Evolutionary conservation across 345 rosid species (phyloP), one percentile per base, ranked within the genome.

Genomic region (Kandelia obovata): DNA sequence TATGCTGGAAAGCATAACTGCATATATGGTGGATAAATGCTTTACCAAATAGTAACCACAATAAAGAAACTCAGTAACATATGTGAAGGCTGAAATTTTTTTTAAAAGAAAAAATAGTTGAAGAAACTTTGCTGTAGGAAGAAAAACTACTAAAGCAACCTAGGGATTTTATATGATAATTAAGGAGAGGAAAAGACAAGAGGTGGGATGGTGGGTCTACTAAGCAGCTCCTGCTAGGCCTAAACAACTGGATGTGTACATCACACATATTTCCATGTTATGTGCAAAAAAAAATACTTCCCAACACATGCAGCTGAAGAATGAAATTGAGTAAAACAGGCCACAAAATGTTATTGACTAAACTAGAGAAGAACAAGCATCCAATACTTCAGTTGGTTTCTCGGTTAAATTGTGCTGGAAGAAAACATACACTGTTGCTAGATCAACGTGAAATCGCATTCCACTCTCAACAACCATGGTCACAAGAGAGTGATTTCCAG

Each of bases 401-500:
- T 34, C 16, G 43, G 27, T 30, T 28, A 58, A 62, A 43, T 55
- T 57, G 58, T 35, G 69, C 47, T 72, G 66, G 61, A 63, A 68
- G 67, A 46, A 28, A 34, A 72, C 96, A 16, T 84, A 93, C 98
- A 87, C 97, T 72, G 77, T 81, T 62, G 92, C 90, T 65, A 94
- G 84, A 89, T 94, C 98, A 72, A 94, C 86, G 61, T 86, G 87
- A 73, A 89, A 94, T 66, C 89, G 85, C 53, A 91, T 72, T 77
- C 98, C 97, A 75, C 86, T 94, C 85, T 94, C 97, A 70, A 89
- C 90, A 62, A 91, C 91, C 64, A 82, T 73, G 58, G 98, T 91
- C 78, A 88, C 91, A 71, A 94, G 85, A 68, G 98, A 94, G 77
- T 66, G 87, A 72, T 89, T 94, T 78, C 98, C 98, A 13, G 97